phyloP scores from a whole-genome alignment of 208 protist genomes.

The Leishmania guyanensis region DNA sequence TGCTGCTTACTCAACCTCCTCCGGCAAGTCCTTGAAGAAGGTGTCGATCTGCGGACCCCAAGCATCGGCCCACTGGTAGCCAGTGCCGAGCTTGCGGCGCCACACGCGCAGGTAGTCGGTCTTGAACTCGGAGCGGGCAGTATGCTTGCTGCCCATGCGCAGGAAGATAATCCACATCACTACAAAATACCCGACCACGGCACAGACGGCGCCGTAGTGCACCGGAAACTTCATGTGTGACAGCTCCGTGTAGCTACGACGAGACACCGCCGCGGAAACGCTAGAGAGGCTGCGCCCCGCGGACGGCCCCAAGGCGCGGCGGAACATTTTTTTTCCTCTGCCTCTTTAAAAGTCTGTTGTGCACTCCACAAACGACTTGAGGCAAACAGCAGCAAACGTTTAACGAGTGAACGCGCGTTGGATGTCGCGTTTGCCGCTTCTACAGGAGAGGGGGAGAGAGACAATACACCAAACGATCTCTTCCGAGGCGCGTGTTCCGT shows the following conservation, averaged over 20 bases:
- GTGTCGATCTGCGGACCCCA: constrained; percentile 84
- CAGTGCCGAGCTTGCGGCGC: constrained; percentile 85
- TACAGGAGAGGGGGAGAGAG: not conserved
- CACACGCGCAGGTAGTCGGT: constrained; percentile 82
- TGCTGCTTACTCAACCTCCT: constrained; percentile 58
- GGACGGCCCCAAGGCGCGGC: constrained; percentile 60
- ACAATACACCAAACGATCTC: not conserved
- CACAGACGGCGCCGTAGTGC: constrained; percentile 41
- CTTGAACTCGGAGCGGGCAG: constrained; percentile 68
- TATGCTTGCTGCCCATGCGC: constrained; percentile 56
- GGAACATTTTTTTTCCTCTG: constrained; percentile 50
- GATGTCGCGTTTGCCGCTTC: not conserved
- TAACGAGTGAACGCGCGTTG: not conserved
- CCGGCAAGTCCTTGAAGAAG: constrained; percentile 81
- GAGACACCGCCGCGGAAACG: constrained; percentile 25
- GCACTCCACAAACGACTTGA: not conserved
- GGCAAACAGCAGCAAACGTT: not conserved
- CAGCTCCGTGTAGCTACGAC: constrained; percentile 75
- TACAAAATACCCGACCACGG: constrained; percentile 69
- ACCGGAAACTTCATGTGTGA: constrained; percentile 87
- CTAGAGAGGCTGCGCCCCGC: constrained; percentile 34
- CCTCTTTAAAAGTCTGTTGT: not conserved
- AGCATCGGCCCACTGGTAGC: constrained; percentile 89
- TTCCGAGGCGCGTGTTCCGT: not conserved
- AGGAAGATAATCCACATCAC: constrained; percentile 78